These are phyloP conservation scores for Cylindricascospora bacillispora DNA, from an alignment of 1,139 yeast genomes.

Conservation along the genomic window DNA sequence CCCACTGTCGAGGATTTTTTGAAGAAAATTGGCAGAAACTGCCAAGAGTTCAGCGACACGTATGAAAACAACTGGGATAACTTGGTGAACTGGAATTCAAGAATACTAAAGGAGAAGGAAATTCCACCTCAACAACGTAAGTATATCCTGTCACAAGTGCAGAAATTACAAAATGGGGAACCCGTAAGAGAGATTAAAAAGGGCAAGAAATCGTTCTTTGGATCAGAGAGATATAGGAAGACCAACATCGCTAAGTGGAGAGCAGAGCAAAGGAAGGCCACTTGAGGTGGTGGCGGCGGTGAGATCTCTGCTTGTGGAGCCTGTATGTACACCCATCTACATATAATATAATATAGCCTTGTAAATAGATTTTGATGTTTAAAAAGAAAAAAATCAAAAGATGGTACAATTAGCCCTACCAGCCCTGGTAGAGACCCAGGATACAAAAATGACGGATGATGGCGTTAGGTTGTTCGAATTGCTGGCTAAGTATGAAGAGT, in stretches of 20 bases:
- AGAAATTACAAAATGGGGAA: constrained; percentile 42
- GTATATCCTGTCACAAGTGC: constrained; percentile 36
- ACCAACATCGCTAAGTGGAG: constrained; percentile 56
- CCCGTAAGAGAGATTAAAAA: constrained; percentile 45
- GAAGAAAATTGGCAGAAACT: constrained; percentile 60
- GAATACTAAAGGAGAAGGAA: constrained; percentile 63
- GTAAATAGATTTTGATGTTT: not conserved
- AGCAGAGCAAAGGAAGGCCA: constrained; percentile 42
- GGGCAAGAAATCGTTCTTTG: constrained; percentile 64
- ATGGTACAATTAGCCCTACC: no score
- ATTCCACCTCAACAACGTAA: constrained; percentile 61
- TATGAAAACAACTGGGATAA: constrained; percentile 66
- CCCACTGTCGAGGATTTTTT: constrained; percentile 69
- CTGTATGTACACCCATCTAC: no score
- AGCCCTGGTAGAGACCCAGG: no score
- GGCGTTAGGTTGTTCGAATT: constrained; percentile 10
- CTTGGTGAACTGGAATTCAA: constrained; percentile 45
- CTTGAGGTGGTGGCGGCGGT: no score
- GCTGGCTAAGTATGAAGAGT: constrained; percentile 16
- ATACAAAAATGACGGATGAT: not conserved
- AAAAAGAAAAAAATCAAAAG: constrained; percentile 3
- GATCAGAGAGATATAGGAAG: constrained; percentile 77
- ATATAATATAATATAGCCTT: no score
- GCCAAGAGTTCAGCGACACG: constrained; percentile 50
- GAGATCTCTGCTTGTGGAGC: no score